Conservation (phyloP, 2,329 filamentous ascomycete species). For the Bipolaris oryzae region DNA sequence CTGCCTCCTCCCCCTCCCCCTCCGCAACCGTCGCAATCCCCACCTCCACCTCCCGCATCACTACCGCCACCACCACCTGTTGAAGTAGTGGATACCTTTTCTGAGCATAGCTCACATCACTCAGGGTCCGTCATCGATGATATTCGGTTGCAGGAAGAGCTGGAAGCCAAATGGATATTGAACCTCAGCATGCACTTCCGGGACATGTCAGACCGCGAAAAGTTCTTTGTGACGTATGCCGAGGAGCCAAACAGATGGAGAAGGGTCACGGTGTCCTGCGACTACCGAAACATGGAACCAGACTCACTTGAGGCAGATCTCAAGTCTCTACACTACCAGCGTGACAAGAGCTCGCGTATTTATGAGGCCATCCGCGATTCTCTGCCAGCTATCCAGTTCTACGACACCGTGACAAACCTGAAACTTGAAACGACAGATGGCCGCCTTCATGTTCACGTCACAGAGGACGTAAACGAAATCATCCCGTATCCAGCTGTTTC, state of each 20-base stretch:
- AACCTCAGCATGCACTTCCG: constrained; percentile 99
- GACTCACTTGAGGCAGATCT: constrained; percentile 88
- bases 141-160: constrained; percentile 73
- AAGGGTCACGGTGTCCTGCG: constrained; percentile 88
- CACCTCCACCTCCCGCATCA: constrained; percentile 20
- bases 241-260: constrained; percentile 80
- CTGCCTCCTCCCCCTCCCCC: constrained; percentile 1
- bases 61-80: constrained; percentile 7
- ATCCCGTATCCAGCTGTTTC: constrained; percentile 80
- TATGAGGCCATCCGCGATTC: constrained; percentile 95
- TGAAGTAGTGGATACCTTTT: constrained; percentile 36
- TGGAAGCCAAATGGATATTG: constrained; percentile 90
- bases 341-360: constrained; percentile 90
- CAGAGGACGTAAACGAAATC: constrained; percentile 96
- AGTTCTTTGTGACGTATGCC: constrained; percentile 96
- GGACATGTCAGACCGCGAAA: constrained; percentile 89
- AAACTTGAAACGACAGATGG: constrained; percentile 89
- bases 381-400: constrained; percentile 91
- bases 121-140: constrained; percentile 57
- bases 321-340: constrained; percentile 76
- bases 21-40: constrained; percentile 24
- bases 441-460: constrained; percentile 91
- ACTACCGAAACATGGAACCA: constrained; percentile 80
- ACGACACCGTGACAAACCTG: constrained; percentile 92
- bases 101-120: constrained; percentile 40